Conservation (phyloP, 257 asterid species). For the Solanum megistacrolobum region DNA sequence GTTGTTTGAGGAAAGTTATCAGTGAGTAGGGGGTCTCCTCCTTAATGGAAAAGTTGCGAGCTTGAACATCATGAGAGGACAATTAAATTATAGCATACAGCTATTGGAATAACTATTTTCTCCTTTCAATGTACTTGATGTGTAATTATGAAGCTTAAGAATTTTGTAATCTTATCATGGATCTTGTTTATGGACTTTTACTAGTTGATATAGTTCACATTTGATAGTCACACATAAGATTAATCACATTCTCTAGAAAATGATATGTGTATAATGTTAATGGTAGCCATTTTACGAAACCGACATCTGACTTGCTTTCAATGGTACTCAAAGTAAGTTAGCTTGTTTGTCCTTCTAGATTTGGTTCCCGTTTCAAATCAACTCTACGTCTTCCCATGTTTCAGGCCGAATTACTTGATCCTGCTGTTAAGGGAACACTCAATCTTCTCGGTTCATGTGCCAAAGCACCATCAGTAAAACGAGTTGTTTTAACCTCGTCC, state of each 20-base stretch:
- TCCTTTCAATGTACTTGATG: not conserved
- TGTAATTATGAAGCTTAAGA: not conserved
- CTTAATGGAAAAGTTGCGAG: not conserved
- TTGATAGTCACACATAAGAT: not conserved
- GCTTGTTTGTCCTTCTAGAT: not conserved
- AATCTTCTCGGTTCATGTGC: constrained; percentile 70
- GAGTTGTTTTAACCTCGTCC: constrained; percentile 71
- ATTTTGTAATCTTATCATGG: not conserved
- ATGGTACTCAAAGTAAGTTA: not conserved
- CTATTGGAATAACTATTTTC: not conserved
- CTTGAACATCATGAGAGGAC: not conserved
- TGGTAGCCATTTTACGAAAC: not conserved
- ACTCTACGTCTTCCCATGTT: not conserved
- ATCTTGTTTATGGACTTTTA: not conserved
- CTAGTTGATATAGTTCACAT: not conserved
- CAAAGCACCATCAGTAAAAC: constrained; percentile 45
- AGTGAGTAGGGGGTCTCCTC: not conserved
- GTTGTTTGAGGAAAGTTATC: not conserved
- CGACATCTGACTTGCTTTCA: not conserved
- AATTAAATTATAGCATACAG: not conserved
- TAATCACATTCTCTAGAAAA: not conserved
- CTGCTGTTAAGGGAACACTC: constrained; percentile 75
- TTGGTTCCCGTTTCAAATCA: not conserved
- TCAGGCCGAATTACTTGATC: constrained; percentile 44
- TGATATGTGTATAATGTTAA: not conserved